These are phyloP conservation scores for Coelastrella sp. DNA, from an alignment of 139 green algal genomes.

Conservation along the genomic window DNA sequence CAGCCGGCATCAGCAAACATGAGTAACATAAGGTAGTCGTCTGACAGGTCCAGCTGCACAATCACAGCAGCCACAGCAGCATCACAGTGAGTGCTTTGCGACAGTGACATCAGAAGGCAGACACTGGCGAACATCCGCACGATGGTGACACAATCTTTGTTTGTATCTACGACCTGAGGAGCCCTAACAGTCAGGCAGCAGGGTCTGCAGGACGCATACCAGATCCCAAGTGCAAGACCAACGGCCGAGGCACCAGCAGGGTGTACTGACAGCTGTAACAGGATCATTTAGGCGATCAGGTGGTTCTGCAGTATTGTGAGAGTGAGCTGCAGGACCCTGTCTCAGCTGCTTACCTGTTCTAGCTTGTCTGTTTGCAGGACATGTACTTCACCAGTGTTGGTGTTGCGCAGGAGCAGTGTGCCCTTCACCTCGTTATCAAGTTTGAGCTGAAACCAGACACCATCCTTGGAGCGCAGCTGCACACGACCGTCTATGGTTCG, in stretches of 20 bases:
- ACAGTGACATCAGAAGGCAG: no score
- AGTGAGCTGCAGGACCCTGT: neutral
- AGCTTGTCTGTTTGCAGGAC: constrained; percentile 61
- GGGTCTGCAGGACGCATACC: no score
- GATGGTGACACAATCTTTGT: no score
- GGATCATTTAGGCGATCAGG: neutral
- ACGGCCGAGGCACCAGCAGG: neutral
- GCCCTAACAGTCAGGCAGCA: no score
- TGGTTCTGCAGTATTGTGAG: neutral
- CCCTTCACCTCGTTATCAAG: constrained; percentile 70
- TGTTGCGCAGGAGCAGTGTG: constrained; percentile 60
- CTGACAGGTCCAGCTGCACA: constrained; percentile 65
- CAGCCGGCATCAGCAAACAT: constrained; percentile 63
- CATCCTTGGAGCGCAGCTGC: constrained; percentile 50
- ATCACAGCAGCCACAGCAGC: neutral
- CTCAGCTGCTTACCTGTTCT: constrained; percentile 51
- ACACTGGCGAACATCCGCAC: no score
- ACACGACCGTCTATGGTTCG: constrained; percentile 55
- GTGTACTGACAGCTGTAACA: no score
- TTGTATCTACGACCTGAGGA: no score
- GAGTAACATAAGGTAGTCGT: constrained; percentile 61
- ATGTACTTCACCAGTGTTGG: constrained; percentile 48
- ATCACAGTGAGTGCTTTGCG: neutral
- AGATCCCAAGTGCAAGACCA: neutral
- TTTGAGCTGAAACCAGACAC: constrained; percentile 51